Base-by-base conservation (phyloP, 2,329 filamentous ascomycete genomes). In the Emericellopsis cladophorae region DNA sequence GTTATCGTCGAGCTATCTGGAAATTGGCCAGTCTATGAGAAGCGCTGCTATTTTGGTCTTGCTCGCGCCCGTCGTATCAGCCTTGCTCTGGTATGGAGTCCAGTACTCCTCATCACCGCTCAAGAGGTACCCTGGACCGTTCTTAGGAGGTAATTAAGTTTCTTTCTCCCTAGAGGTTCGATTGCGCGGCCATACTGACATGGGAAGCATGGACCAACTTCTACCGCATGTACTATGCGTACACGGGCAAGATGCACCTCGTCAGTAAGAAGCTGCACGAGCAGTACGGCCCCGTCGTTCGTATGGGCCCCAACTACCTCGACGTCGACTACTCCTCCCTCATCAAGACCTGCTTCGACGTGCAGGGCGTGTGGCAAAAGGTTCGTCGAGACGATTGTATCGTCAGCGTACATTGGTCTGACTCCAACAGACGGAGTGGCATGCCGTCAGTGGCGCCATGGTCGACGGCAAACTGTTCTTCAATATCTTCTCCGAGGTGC, bases 251-350 rank as follows among this genome's bases (percentile, higher is more conserved):
- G 26, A 26, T 35, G 32, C 39, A 35, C 22, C 22, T 36, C 23
- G n/a, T 41, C 10, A 29, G 18, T n/a, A 41, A 37, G 34, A 15
- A 29, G 10, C 23, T 41, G 23, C 63, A 65, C 40, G 47, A 54
- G 7, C 53, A 56, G 43, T 58, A 65, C 44, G 63, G 64, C 0
- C 60, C 62, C 0, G 54, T 63, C 9, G 60, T 67, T 4, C 60
- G 60, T 7, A 56, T 65, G n/a, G 61, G 54, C 1, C 64, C 64
- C 4, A 61, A 61, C 32, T 44, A 59, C 3, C 44, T 66, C 2
- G 57, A 59, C 32, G 46, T 66, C 5, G 57, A 63, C 32, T 37
- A 55, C 0, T 61, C 62, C 1, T 33, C 29, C 4, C 56, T 75
- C 2, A 36, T 37, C 32, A 35, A 36, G 39, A 41, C 39, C 9